phyloP scores from a whole-genome alignment of 2,329 filamentous ascomycete species.

The Aspergillus tanneri region DNA sequence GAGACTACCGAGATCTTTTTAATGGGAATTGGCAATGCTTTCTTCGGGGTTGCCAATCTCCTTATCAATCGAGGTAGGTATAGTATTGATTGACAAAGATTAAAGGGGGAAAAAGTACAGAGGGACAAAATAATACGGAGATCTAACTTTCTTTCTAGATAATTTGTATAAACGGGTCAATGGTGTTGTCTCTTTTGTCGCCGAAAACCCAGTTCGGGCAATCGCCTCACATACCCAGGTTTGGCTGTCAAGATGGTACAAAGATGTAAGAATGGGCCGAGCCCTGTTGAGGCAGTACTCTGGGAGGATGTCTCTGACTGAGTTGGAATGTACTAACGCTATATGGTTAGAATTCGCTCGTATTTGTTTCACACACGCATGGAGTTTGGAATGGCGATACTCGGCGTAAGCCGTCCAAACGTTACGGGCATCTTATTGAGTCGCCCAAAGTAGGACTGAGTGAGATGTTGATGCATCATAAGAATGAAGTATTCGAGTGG shows the following conservation, averaged over 20 bases:
- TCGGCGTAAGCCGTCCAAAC: slow-evolving; percentile 55
- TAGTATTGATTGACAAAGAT: background rate
- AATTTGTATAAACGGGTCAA: slow-evolving; percentile 65
- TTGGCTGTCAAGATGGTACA: slow-evolving; percentile 75
- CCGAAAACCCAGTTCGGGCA: slow-evolving; percentile 69
- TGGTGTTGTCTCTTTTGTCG: slow-evolving; percentile 78
- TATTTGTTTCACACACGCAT: slow-evolving; percentile 75
- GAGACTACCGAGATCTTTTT: slow-evolving; percentile 74
- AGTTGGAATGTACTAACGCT: background rate
- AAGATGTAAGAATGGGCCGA: slow-evolving; percentile 59
- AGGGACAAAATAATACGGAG: too few relatives aligned
- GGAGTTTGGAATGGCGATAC: slow-evolving; percentile 69
- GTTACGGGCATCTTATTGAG: slow-evolving; percentile 55
- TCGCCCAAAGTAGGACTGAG: slow-evolving; percentile 50
- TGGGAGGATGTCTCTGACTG: too few relatives aligned
- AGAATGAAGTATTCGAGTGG: slow-evolving; percentile 49
- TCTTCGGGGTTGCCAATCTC: slow-evolving; percentile 77
- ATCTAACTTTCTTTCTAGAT: slow-evolving; percentile 33
- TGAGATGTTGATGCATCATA: slow-evolving; percentile 58
- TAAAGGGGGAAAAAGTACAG: background rate
- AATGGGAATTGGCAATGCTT: slow-evolving; percentile 86
- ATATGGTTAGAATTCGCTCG: slow-evolving; percentile 61
- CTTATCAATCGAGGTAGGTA: slow-evolving; percentile 69
- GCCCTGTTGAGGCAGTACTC: too few relatives aligned
- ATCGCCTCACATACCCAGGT: slow-evolving; percentile 75